A percentile compares a stretch with the other conserved stretches of the same genome.
Conservation (phyloP, 176 grass and related monocot species). For the Saccharum spontaneum region DNA sequence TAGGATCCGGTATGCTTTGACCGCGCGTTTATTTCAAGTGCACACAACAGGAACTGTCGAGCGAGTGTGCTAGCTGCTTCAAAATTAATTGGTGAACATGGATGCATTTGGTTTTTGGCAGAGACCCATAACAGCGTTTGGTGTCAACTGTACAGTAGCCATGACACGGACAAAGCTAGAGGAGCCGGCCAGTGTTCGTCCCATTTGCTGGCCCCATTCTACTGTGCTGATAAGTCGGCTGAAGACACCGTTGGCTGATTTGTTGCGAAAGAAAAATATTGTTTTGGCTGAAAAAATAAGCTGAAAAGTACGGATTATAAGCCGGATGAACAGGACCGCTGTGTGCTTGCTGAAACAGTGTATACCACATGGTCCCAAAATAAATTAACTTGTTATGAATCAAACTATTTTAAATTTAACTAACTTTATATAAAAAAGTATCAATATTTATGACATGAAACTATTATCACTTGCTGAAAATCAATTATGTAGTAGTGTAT, state of each 20-base stretch:
- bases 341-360: background rate
- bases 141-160: conserved; percentile 26
- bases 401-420: background rate
- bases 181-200: background rate
- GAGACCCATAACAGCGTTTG: conserved; percentile 8
- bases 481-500: too few species aligned
- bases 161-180: background rate
- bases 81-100: conserved; percentile 1
- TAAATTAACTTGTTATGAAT: background rate
- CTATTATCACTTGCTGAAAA: too few species aligned
- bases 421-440: background rate
- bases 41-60: background rate
- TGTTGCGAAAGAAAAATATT: too few species aligned
- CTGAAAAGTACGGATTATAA: too few species aligned
- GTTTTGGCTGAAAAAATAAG: too few species aligned
- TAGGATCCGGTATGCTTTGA: conserved; percentile 20
- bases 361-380: background rate
- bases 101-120: conserved; percentile 9
- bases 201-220: background rate
- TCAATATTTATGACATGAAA: background rate
- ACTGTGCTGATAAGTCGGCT: too few species aligned
- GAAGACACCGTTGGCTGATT: too few species aligned
- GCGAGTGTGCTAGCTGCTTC: background rate
- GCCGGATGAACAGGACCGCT: too few species aligned
- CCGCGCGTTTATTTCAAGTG: background rate